phyloP scores from a whole-genome alignment of 164 flowering plant species.

The Cinnamomum micranthum region DNA sequence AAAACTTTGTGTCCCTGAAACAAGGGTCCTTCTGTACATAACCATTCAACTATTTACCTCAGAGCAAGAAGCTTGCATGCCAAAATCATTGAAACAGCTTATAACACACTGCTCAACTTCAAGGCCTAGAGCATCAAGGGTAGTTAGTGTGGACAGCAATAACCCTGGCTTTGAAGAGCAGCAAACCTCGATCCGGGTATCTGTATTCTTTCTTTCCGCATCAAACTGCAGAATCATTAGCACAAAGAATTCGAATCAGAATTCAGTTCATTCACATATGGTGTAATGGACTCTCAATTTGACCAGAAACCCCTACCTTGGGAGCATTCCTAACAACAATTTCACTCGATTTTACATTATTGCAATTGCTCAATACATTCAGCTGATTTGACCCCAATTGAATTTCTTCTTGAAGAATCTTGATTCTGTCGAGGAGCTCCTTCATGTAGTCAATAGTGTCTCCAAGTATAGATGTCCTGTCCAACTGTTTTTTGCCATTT shows the following conservation, averaged over 20 bases:
- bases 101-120: conserved; percentile 90
- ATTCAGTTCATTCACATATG: not conserved
- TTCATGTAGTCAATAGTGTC: conserved; percentile 92
- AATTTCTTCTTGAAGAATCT: conserved; percentile 52
- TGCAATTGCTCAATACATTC: conserved; percentile 36
- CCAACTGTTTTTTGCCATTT: conserved; percentile 50
- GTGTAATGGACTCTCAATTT: not conserved
- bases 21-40: not conserved
- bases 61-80: conserved; percentile 83
- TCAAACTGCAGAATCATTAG: conserved; percentile 49
- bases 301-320: conserved; percentile 41
- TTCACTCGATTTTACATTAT: conserved; percentile 58
- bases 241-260: not conserved
- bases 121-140: conserved; percentile 76
- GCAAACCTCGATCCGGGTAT: conserved; percentile 62
- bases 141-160: conserved; percentile 57
- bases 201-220: conserved; percentile 58
- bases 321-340: conserved; percentile 60
- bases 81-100: conserved; percentile 86
- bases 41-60: conserved; percentile 42
- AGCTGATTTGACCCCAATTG: conserved; percentile 33
- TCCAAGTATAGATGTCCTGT: conserved; percentile 89
- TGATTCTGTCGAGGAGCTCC: conserved; percentile 72
- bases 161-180: conserved; percentile 75
- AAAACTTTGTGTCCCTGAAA: not conserved